These are phyloP conservation scores for Rhytidiadelphus loreus DNA, from an alignment of 225 moss, liverwort and hornwort genomes.

Conservation along the genomic window DNA sequence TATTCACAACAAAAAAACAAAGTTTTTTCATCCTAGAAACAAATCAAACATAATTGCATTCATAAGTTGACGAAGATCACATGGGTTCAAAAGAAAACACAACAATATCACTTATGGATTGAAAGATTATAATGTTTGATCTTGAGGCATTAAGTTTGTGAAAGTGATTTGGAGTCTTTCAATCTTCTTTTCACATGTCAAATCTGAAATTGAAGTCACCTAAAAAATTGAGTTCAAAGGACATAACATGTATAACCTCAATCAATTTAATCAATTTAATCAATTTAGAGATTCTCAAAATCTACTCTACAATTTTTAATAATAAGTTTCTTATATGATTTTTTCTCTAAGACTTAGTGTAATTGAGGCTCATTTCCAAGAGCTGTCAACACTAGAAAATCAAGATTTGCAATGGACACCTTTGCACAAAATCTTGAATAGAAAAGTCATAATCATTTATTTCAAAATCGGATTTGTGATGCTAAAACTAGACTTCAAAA, in stretches of 20 bases:
- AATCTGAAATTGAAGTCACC: background rate
- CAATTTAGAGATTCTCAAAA: background rate
- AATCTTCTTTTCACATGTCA: background rate
- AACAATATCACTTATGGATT: too few relatives aligned
- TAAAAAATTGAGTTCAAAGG: background rate
- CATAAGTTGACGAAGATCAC: background rate
- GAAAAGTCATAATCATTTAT: background rate
- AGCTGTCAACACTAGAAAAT: accelerated
- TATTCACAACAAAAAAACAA: background rate
- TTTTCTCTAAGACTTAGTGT: background rate
- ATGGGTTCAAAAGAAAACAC: background rate
- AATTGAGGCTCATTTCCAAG: background rate
- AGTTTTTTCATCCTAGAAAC: background rate
- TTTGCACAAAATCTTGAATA: background rate
- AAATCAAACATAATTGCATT: too few relatives aligned
- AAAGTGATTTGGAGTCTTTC: background rate
- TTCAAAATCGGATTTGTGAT: background rate
- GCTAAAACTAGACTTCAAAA: background rate
- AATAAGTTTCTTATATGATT: background rate
- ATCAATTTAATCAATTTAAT: background rate
- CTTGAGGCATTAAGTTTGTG: too few relatives aligned
- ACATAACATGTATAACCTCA: accelerated
- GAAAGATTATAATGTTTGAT: too few relatives aligned
- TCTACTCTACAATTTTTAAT: background rate
- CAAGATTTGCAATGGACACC: background rate